These are phyloP conservation scores for Phytophthora lateralis DNA, from an alignment of 352 stramenopile genomes.

Conservation along the genomic window DNA sequence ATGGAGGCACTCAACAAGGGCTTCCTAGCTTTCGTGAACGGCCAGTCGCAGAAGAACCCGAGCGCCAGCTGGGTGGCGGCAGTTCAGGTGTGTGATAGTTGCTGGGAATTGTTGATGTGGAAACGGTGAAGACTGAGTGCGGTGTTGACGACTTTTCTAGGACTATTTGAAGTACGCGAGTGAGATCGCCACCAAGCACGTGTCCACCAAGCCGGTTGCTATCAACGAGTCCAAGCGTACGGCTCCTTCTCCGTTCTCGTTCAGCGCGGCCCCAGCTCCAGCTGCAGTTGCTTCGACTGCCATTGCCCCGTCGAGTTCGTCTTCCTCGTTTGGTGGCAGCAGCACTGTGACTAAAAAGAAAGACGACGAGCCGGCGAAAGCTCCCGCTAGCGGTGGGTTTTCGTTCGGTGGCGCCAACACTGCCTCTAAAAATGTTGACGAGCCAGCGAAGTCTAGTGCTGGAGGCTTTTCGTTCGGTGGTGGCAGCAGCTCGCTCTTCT, in stretches of 20 bases:
- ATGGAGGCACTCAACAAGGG: conserved; percentile 85
- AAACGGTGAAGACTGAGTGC: conserved; percentile 1
- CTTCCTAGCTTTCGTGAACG: conserved; percentile 76
- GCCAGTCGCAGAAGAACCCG: conserved; percentile 70
- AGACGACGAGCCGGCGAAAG: conserved; percentile 12
- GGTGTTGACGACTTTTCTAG: conserved; percentile 30
- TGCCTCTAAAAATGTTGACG: conserved; percentile 21
- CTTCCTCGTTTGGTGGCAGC: conserved; percentile 43
- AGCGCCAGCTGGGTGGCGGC: conserved; percentile 67
- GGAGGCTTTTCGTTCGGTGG: conserved; percentile 32
- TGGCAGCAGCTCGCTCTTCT: conserved; percentile 49
- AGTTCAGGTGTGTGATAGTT: conserved; percentile 45
- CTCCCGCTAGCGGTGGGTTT: conserved; percentile 12
- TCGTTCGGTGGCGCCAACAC: conserved; percentile 10
- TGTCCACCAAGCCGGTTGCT: conserved; percentile 61
- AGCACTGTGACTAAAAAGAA: conserved; percentile 17
- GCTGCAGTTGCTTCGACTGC: conserved; percentile 11
- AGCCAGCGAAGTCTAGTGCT: conserved; percentile 21
- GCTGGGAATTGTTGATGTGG: neutral
- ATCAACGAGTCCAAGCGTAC: conserved; percentile 39
- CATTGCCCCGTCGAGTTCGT: conserved; percentile 10
- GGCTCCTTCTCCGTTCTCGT: conserved; percentile 30
- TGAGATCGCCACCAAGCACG: conserved; percentile 65
- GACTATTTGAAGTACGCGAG: conserved; percentile 79
- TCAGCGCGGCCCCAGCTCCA: conserved; percentile 12